Conservation (phyloP, 306 rosid species). For the Herpetospermum pedunculosum region DNA sequence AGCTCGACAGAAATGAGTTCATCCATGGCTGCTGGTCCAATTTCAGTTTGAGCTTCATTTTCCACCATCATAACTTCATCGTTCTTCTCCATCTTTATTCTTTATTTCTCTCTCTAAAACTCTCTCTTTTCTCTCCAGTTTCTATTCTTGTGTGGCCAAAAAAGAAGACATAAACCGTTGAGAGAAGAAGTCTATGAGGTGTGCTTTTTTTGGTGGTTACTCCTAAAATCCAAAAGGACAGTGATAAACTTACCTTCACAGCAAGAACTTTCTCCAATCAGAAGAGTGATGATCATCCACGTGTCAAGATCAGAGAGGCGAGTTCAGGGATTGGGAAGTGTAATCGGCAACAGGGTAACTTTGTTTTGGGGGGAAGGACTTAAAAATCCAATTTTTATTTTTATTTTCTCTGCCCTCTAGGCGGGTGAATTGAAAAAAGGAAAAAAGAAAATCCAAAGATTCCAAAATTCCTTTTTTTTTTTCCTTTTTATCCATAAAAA, state of each 20-base stretch:
- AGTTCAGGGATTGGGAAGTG: not conserved
- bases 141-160: slow-evolving; percentile 1
- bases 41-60: not conserved
- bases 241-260: not conserved
- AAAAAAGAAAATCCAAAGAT: not conserved
- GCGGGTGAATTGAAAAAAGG: not conserved
- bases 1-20: slow-evolving; percentile 69
- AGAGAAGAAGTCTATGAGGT: not conserved
- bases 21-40: slow-evolving; percentile 23
- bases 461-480: not conserved
- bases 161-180: slow-evolving; percentile 13
- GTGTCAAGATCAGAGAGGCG: not conserved
- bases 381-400: not conserved
- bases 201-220: slow-evolving; percentile 11
- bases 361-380: not conserved
- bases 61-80: not conserved
- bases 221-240: not conserved
- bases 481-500: not conserved
- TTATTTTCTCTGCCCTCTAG: not conserved
- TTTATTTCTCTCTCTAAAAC: slow-evolving; percentile 8
- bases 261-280: not conserved
- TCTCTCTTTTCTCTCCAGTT: not conserved
- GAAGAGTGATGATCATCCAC: not conserved
- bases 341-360: not conserved
- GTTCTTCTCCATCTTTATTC: not conserved